Evolutionary conservation across 208 protist species (phyloP).

Genomic region (Acanthamoeba lenticulata): DNA sequence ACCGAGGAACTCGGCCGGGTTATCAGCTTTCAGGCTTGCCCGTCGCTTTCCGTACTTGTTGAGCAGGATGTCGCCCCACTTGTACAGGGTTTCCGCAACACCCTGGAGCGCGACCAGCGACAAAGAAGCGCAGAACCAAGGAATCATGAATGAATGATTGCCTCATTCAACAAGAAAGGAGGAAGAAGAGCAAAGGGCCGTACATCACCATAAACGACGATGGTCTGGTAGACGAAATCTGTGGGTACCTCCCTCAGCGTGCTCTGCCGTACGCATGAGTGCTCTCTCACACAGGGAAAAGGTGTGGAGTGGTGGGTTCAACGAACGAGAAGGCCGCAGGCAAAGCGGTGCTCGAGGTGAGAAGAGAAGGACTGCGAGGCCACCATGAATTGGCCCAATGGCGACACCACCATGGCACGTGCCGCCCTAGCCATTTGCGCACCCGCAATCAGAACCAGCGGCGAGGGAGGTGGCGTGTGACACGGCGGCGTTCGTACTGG

Average conservation of each 20-base stretch:
- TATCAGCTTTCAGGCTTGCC: neutral
- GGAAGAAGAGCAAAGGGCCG: neutral
- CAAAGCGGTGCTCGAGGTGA: neutral
- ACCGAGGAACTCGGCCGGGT: neutral
- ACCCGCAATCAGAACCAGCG: no score
- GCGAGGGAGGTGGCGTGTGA: no score
- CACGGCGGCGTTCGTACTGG: no score
- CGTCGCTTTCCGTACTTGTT: neutral
- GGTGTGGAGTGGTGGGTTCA: no score
- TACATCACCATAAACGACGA: neutral
- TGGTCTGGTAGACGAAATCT: neutral
- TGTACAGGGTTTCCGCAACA: neutral
- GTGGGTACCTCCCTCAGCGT: neutral
- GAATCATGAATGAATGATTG: neutral
- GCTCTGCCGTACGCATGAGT: no score
- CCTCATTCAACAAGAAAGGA: no score
- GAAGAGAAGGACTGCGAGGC: neutral
- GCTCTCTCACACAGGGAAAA: neutral
- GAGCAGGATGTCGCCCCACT: neutral
- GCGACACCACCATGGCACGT: neutral
- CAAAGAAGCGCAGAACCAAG: neutral
- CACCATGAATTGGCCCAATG: slow-evolving; percentile 57
- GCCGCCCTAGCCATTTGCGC: neutral
- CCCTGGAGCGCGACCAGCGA: neutral
- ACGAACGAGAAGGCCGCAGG: neutral